These are phyloP conservation scores for Recurvomyces mirabilis DNA, from an alignment of 495 filamentous ascomycete genomes.

Conservation along the genomic window DNA sequence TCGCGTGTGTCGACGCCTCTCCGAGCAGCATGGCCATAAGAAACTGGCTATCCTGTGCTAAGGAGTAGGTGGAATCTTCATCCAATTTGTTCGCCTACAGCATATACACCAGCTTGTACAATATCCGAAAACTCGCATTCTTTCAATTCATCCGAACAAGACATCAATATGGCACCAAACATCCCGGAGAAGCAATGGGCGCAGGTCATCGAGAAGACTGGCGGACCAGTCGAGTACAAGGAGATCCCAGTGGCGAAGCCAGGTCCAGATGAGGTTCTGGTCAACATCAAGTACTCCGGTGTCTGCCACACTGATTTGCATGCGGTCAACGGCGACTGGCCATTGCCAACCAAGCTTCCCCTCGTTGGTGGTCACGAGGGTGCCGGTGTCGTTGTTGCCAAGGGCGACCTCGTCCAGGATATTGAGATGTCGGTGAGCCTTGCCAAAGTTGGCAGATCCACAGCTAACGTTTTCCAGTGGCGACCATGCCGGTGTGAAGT, in stretches of 20 bases:
- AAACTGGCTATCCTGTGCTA: too few species aligned
- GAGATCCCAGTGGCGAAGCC: slow-evolving; percentile 69
- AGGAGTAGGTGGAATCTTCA: too few species aligned
- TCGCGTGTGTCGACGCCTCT: too few species aligned
- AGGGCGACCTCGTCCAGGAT: slow-evolving; percentile 59
- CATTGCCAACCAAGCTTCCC: slow-evolving; percentile 61
- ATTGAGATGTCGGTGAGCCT: slow-evolving; percentile 36
- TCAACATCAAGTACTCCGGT: slow-evolving; percentile 87
- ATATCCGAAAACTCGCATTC: too few species aligned
- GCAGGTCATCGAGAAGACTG: slow-evolving; percentile 68
- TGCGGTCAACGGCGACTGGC: slow-evolving; percentile 74
- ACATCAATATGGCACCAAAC: too few species aligned
- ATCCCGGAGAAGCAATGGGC: slow-evolving; percentile 76
- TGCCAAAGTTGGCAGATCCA: slow-evolving; percentile 24
- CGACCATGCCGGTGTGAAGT: slow-evolving; percentile 78
- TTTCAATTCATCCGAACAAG: too few species aligned
- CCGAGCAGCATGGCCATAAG: too few species aligned
- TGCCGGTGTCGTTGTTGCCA: slow-evolving; percentile 73
- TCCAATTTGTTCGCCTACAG: too few species aligned
- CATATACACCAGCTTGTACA: too few species aligned
- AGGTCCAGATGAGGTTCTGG: slow-evolving; percentile 73
- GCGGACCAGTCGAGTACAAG: slow-evolving; percentile 66
- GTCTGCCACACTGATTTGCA: slow-evolving; percentile 72
- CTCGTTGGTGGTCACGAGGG: slow-evolving; percentile 92
- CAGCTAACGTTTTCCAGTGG: slow-evolving; percentile 32